Conservation (phyloP, 768 basidiomycete genomes). For the Phylloporus sp. region DNA sequence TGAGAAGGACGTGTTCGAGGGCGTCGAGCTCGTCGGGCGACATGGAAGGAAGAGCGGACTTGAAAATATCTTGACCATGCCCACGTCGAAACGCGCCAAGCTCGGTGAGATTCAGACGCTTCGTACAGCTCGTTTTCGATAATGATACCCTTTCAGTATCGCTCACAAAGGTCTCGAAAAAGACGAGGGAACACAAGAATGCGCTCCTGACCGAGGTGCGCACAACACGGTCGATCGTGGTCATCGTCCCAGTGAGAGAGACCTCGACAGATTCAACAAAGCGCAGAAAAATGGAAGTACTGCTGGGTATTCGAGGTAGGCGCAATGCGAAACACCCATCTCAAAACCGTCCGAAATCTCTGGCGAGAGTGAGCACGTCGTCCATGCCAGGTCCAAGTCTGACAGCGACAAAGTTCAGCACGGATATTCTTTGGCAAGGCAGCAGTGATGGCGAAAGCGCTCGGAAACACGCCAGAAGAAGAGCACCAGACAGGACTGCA, state of each 20-base stretch:
- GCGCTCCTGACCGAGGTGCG: conserved; percentile 74
- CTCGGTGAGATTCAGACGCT: conserved; percentile 52
- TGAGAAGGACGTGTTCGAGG: conserved; percentile 76
- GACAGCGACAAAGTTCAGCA: conserved; percentile 43
- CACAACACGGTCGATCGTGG: conserved; percentile 8
- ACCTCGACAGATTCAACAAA: conserved; percentile 67
- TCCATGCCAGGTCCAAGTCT: conserved; percentile 4
- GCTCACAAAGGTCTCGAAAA: conserved; percentile 90
- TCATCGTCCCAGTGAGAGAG: conserved; percentile 6
- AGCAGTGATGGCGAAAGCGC: conserved; percentile 92
- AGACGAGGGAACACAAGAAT: conserved; percentile 87
- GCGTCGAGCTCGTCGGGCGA: conserved; percentile 49
- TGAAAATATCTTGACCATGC: conserved; percentile 55
- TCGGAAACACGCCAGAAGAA: conserved; percentile 81
- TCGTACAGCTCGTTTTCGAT: not conserved
- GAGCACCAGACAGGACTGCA: conserved; percentile 78
- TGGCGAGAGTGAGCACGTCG: conserved; percentile 78
- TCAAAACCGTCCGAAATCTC: conserved; percentile 87
- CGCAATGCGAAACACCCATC: conserved; percentile 89
- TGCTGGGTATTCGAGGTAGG: conserved; percentile 96
- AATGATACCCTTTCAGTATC: conserved; percentile 53
- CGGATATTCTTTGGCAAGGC: conserved; percentile 85
- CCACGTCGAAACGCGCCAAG: conserved; percentile 84
- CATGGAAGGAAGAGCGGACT: conserved; percentile 42
- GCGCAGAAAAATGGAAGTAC: conserved; percentile 87